Conservation (phyloP, 352 stramenopile genomes). For the Phytophthora hibernalis region DNA sequence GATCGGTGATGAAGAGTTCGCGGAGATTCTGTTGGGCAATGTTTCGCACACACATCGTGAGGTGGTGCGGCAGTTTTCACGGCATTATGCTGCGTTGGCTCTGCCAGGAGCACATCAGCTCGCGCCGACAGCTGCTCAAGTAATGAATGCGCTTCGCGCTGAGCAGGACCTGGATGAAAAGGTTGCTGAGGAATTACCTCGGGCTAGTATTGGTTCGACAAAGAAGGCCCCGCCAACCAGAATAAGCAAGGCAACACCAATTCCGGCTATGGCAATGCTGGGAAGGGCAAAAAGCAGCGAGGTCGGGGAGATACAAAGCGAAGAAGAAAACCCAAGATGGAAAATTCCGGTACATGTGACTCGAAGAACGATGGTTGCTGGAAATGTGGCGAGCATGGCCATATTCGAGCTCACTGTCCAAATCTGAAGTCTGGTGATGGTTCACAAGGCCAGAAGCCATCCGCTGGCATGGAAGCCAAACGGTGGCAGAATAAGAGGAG, state of each 20-base stretch:
- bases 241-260: no score
- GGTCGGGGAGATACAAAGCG: background rate
- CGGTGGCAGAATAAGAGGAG: background rate
- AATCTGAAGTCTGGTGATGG: background rate
- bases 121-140: constrained; percentile 5
- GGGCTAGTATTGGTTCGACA: background rate
- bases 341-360: no score
- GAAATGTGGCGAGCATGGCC: background rate
- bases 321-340: background rate
- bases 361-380: background rate
- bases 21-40: constrained; percentile 11
- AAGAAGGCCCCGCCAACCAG: background rate
- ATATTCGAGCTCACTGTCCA: background rate
- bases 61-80: constrained; percentile 8
- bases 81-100: constrained; percentile 6
- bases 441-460: background rate
- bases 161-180: constrained; percentile 7
- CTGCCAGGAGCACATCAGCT: background rate
- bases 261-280: background rate
- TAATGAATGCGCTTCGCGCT: constrained; percentile 21
- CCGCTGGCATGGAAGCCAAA: background rate
- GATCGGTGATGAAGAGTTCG: constrained; percentile 12
- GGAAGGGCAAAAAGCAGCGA: background rate
- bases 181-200: constrained; percentile 1
- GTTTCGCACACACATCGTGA: constrained; percentile 10